Conservation (phyloP, 139 green algal species). For the Chlorella sp. region DNA sequence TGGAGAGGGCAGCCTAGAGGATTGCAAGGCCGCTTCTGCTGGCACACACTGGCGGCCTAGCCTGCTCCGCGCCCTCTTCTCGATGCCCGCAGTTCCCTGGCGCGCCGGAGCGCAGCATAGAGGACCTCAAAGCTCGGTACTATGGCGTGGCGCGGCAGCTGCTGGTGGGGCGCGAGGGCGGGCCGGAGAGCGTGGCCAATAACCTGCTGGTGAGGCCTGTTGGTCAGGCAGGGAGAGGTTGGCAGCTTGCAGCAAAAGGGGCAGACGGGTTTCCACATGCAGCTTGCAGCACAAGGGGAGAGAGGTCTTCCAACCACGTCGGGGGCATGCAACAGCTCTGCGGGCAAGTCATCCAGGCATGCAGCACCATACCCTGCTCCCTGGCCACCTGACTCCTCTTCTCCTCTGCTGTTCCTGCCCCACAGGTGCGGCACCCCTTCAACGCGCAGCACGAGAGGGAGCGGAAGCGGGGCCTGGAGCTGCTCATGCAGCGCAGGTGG, state of each 20-base stretch:
- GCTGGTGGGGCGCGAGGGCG: slow-evolving; percentile 71
- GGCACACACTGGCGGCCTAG: no score
- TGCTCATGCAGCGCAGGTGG: slow-evolving; percentile 62
- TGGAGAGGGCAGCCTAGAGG: slow-evolving; percentile 74
- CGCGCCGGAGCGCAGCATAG: slow-evolving; percentile 64
- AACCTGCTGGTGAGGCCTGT: slow-evolving; percentile 55
- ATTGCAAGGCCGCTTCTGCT: slow-evolving; percentile 94
- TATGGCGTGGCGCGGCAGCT: slow-evolving; percentile 84
- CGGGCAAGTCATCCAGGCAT: no score
- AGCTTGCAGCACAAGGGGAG: no score
- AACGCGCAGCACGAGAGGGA: slow-evolving; percentile 67
- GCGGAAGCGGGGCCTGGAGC: slow-evolving; percentile 73
- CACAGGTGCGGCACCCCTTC: slow-evolving; percentile 82
- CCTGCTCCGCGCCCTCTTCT: no score
- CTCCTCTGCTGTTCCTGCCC: no score
- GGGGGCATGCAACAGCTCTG: no score
- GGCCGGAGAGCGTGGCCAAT: slow-evolving; percentile 72
- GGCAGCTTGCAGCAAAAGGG: no score
- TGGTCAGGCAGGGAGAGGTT: no score
- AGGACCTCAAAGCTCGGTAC: slow-evolving; percentile 94
- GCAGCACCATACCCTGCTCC: no score
- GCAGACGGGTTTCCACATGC: no score
- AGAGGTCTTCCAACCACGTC: no score
- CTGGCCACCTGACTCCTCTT: no score
- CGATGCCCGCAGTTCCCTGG: slow-evolving; percentile 54